These are phyloP conservation scores for Acer negundo DNA, from an alignment of 345 rosid genomes.

Conservation along the genomic window DNA sequence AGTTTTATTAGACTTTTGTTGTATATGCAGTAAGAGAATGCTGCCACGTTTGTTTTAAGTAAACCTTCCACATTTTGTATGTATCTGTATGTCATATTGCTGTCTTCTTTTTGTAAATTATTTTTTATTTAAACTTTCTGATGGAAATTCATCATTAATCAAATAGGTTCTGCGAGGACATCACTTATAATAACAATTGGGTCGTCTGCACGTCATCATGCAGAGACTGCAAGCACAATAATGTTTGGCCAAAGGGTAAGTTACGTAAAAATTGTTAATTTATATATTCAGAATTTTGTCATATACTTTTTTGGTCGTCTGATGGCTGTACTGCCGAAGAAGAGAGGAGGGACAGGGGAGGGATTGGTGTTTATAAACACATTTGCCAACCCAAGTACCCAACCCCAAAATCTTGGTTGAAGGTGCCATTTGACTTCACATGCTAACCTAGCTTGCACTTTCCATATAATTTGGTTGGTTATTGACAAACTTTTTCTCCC, in stretches of 20 bases:
- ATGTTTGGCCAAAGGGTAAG: slow-evolving; percentile 97
- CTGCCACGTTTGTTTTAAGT: background rate
- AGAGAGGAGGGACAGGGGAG: background rate
- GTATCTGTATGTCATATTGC: background rate
- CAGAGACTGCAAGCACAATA: slow-evolving; percentile 90
- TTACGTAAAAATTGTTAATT: slow-evolving; percentile 7
- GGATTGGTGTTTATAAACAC: background rate
- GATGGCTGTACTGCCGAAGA: background rate
- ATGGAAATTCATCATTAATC: slow-evolving; percentile 22
- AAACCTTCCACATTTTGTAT: slow-evolving; percentile 8
- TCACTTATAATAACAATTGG: slow-evolving; percentile 88
- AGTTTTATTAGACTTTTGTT: background rate
- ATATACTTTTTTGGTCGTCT: background rate
- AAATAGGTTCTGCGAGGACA: slow-evolving; percentile 86
- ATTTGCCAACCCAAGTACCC: background rate
- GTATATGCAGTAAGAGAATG: background rate
- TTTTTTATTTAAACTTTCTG: slow-evolving; percentile 2
- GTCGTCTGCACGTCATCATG: slow-evolving; percentile 76
- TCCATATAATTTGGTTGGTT: background rate
- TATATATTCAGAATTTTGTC: background rate
- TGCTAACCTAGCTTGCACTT: background rate
- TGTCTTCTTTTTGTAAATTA: background rate
- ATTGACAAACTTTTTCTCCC: background rate
- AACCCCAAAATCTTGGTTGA: background rate
- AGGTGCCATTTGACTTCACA: background rate